Base-by-base conservation (phyloP, 306 rosid species). In the Begonia masoniana region DNA sequence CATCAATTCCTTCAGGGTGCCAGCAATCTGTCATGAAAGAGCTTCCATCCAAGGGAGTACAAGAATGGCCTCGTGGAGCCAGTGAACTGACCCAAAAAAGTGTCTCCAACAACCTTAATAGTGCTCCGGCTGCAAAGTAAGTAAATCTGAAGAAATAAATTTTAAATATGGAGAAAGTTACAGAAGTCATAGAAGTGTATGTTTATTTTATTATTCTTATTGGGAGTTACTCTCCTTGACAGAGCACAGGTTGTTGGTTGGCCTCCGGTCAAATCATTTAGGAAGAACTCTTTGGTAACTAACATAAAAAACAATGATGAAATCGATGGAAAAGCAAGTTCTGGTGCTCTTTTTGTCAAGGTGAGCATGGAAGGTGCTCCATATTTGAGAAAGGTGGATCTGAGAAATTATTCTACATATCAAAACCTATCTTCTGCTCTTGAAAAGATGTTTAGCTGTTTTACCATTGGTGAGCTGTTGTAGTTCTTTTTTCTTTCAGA, bases 331-430 rank as follows among this genome's bases (percentile, higher is more conserved):
- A 89, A 85, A 66, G 87, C 95, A 2, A 82, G 91, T 57, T 76
- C 72, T 13, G 67, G 81, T 13, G 81, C 94, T 26, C 86, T 86
- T 64, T 91, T 85, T 68, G 82, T 91, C 68, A 91, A 91, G 76
- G 96, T 91, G 68, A 86, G 96, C 81, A 91, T 91, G 94, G 99
- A 91, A 61, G 99, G 99, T 52, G 99, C 99, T 67, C 99, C 99
- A 41, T 86, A 91, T 80, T 68, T 86, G 66, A 75, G 99, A 74
- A 91, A 91, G 75, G 99, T 86, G 10, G 94, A 86, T 76, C 94
- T 91, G 62, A 81, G 96, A 72, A 79, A 65, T 45, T 91, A 86
- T 59, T 47, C 81, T 23, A 66, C 92, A 13, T 91, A 86, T 68
- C 92, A 79, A 64, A 92, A 91, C 26, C 67, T 91, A 10, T 91